These are phyloP conservation scores for Backusella australiensis DNA, from an alignment of 192 early-diverging fungal genomes.

Conservation along the genomic window DNA sequence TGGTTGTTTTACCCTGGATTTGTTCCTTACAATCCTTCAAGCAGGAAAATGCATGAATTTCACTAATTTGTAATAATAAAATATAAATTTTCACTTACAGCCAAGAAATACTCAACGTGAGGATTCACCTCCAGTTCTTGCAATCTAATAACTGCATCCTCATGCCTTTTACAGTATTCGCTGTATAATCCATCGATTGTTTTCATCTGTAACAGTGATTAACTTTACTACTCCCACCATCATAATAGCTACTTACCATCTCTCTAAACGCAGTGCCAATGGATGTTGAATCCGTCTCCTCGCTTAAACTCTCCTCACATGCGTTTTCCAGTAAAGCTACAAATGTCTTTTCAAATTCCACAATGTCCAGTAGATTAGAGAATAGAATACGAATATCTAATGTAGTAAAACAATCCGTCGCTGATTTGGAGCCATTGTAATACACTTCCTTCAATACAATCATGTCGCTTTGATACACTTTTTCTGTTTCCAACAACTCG, in stretches of 20 bases:
- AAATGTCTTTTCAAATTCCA: slow-evolving; percentile 61
- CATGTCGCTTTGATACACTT: slow-evolving; percentile 70
- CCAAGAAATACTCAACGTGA: slow-evolving; percentile 37
- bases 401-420: background rate
- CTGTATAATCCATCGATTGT: slow-evolving; percentile 41
- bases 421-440: slow-evolving; percentile 39
- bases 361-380: slow-evolving; percentile 70
- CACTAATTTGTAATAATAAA: background rate
- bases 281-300: background rate
- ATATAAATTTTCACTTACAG: slow-evolving; percentile 2
- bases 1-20: slow-evolving; percentile 67
- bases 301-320: slow-evolving; percentile 24
- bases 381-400: slow-evolving; percentile 71
- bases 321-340: slow-evolving; percentile 60
- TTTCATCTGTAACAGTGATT: background rate
- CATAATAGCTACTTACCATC: slow-evolving; percentile 35
- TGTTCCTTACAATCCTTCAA: slow-evolving; percentile 44
- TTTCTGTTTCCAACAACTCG: slow-evolving; percentile 77
- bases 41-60: slow-evolving; percentile 15
- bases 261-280: slow-evolving; percentile 53
- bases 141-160: slow-evolving; percentile 59
- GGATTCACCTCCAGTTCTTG: slow-evolving; percentile 51
- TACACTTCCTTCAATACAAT: slow-evolving; percentile 66
- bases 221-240: background rate
- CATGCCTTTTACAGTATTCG: slow-evolving; percentile 74